Base-by-base conservation (phyloP, 345 rosid genomes). In the Laguncularia racemosa region DNA sequence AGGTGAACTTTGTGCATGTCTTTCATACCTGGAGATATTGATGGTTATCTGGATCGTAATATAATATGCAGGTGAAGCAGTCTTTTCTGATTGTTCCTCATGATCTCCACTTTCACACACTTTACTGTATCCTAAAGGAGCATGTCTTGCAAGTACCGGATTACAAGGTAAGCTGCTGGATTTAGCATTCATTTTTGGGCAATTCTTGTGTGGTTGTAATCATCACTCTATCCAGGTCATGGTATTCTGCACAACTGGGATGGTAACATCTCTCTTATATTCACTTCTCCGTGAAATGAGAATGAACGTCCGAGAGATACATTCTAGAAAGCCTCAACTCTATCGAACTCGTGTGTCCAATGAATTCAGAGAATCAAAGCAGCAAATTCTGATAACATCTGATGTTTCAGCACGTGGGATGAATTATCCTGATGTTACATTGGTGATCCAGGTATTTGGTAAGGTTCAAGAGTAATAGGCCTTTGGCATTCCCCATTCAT, bases 381-480 rank as follows among this genome's bases (percentile, higher is more conserved):
- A 82, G 62, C 68, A 81, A 75, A 74, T 88, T 67, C 97, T 95
- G 21, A 78, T 88, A 57, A 81, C 99, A 46, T 95, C 97, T 60
- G 96, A 95, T 80, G 91, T 95, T 55, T 85, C 96, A 13, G 78
- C 99, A 49, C 89, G 88, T 13, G 99, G 97, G 64, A 84, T 90
- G 92, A 82, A 85, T 74, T 95, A 82, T 72, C 99, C 93, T 58
- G 95, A 90, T 73, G 97, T 95, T 70, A 82, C 95, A 62, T 81
- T 88, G 71, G 99, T 95, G 70, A 78, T 90, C 61, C 97, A 95
- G 97, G 99, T 95, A 84, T 10, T 40, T 13, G 12, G 12, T 13
- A 56, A 52, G 48, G 38, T 43, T 21, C 26, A 51, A 26, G 18
- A 43, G 54, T 46, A 33, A 7, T 33, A 33, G 4, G 40, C 40